Percentiles rank a stretch among this genome's conserved stretches.
Conservation (phyloP, 768 basidiomycete species). For the Trametes cingulata region DNA sequence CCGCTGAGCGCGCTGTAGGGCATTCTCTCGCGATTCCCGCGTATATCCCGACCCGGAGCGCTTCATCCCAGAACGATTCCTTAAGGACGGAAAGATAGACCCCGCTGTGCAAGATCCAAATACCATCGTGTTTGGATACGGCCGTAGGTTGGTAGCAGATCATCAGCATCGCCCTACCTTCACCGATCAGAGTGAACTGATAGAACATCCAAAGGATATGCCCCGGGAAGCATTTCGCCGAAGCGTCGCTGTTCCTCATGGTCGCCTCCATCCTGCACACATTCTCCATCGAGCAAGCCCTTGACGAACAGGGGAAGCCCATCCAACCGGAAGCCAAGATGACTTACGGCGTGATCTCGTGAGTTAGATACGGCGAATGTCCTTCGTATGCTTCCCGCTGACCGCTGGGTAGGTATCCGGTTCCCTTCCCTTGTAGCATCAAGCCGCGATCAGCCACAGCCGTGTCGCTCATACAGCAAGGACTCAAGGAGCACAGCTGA, state of each 20-base stretch:
- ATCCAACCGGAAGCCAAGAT: conserved; percentile 14
- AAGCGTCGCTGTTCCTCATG: conserved; percentile 17
- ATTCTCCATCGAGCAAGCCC: conserved; percentile 8
- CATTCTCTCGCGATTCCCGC: conserved; percentile 14
- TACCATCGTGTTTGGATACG: conserved; percentile 18
- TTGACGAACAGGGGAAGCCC: conserved; percentile 14
- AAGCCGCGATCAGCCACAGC: conserved; percentile 9
- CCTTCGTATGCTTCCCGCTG: not conserved
- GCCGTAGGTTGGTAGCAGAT: conserved; percentile 12
- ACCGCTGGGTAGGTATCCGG: not conserved
- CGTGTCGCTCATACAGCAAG: conserved; percentile 1
- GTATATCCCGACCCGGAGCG: conserved; percentile 14
- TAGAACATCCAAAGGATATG: not conserved
- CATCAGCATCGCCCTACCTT: not conserved
- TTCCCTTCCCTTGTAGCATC: conserved; percentile 14
- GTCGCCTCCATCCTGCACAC: conserved; percentile 17
- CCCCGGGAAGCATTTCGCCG: conserved; percentile 17
- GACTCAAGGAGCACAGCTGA: no score
- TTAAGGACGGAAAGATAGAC: conserved; percentile 17
- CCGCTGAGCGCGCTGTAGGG: not conserved
- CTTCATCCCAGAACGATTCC: conserved; percentile 21
- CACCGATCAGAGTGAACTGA: not conserved
- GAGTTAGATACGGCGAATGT: no score
- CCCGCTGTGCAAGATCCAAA: conserved; percentile 8
- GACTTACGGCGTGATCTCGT: conserved; percentile 17